Conservation (phyloP, 1,139 yeast genomes). For the Taphrina communis region DNA sequence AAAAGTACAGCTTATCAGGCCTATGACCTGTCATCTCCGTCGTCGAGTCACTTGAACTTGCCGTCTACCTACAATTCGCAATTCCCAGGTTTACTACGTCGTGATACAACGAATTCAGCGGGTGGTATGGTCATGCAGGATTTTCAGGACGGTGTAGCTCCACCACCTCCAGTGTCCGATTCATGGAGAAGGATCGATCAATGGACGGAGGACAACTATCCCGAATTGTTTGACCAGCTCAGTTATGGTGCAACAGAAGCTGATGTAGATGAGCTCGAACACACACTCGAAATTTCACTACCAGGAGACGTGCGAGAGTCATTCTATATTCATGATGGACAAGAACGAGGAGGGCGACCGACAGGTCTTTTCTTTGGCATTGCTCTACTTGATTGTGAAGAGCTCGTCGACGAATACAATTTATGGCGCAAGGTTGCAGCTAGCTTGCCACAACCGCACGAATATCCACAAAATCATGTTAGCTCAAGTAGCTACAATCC, state of each 20-base stretch:
- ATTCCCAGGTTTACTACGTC: constrained; percentile 18
- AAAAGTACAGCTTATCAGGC: constrained; percentile 24
- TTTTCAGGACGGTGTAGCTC: constrained; percentile 61
- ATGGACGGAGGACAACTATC: constrained; percentile 78
- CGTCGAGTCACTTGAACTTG: constrained; percentile 30
- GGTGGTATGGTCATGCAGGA: constrained; percentile 58
- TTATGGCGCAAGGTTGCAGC: constrained; percentile 73
- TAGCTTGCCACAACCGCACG: constrained; percentile 33
- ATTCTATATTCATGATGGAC: constrained; percentile 79
- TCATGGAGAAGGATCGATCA: constrained; percentile 76
- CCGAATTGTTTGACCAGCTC: constrained; percentile 76
- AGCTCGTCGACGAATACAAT: constrained; percentile 69
- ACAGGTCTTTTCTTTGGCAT: constrained; percentile 77
- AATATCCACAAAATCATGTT: constrained; percentile 22
- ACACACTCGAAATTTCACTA: constrained; percentile 67
- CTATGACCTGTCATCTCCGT: constrained; percentile 20
- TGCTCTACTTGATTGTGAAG: constrained; percentile 71
- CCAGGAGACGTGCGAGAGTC: constrained; percentile 80
- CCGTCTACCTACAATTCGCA: constrained; percentile 15
- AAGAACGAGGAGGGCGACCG: constrained; percentile 74
- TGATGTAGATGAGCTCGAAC: constrained; percentile 77
- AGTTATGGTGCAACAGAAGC: constrained; percentile 73
- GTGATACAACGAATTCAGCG: constrained; percentile 10
- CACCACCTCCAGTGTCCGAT: constrained; percentile 71
- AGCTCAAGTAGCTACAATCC: constrained; percentile 10